Conservation (phyloP, 2,329 filamentous ascomycete species). For the Zymoseptoria passerinii region DNA sequence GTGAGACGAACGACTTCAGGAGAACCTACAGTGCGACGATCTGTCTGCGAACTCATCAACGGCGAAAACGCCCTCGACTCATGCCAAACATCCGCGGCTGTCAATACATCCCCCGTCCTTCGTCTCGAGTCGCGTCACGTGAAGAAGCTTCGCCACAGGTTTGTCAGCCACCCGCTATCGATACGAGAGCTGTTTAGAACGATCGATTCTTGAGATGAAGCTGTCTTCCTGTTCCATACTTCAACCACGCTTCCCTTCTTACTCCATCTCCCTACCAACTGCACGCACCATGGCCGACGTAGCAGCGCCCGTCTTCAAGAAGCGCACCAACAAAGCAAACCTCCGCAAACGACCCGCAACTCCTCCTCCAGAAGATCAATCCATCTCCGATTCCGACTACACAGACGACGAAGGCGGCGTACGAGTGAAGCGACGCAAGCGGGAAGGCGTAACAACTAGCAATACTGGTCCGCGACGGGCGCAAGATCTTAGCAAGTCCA, state of each 20-base stretch:
- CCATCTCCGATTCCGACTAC: conserved; percentile 53
- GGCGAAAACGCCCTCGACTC: not conserved
- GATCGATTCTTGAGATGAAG: too few relatives aligned
- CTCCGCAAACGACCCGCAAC: conserved; percentile 74
- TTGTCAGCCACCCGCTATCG: not conserved
- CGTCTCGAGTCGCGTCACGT: not conserved
- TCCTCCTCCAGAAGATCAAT: conserved; percentile 55
- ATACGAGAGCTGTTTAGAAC: not conserved
- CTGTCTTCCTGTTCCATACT: too few relatives aligned
- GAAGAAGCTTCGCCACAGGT: not conserved
- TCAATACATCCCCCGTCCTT: not conserved
- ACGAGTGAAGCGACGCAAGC: conserved; percentile 70
- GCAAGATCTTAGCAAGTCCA: conserved; percentile 26
- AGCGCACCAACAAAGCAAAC: conserved; percentile 66
- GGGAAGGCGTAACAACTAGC: conserved; percentile 56
- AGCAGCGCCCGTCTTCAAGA: conserved; percentile 68
- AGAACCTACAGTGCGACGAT: not conserved
- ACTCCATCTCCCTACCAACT: not conserved
- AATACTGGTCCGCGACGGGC: conserved; percentile 48
- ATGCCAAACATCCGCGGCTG: not conserved
- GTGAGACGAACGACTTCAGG: not conserved
- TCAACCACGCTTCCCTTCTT: too few relatives aligned
- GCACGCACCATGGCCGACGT: conserved; percentile 26
- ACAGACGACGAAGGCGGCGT: conserved; percentile 64
- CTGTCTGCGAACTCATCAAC: not conserved